Evolutionary conservation across 1,284 basidiomycete genomes (phyloP).

Genomic region (Ganoderma multipileum): DNA sequence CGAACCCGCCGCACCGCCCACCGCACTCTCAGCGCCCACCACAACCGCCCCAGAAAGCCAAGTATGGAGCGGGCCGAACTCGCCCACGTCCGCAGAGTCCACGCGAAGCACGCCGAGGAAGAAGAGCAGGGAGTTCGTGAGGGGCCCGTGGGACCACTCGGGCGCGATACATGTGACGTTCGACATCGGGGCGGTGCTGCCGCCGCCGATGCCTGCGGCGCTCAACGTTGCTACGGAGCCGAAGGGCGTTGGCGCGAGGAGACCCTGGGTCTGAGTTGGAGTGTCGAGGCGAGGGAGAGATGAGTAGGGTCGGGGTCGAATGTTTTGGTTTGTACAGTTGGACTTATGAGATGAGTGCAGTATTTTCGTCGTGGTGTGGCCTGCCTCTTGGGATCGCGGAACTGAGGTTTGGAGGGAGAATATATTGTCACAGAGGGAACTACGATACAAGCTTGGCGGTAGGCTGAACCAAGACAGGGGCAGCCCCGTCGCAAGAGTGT

Average conservation of each 20-base stretch:
- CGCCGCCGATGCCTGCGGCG: slow-evolving; percentile 37
- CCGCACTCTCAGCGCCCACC: neutral
- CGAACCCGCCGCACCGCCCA: slow-evolving; percentile 7
- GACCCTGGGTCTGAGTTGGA: neutral
- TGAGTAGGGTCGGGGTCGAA: neutral
- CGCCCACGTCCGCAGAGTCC: slow-evolving; percentile 34
- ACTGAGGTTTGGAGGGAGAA: neutral
- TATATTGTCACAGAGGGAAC: slow-evolving; percentile 17
- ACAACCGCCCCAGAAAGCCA: slow-evolving; percentile 7
- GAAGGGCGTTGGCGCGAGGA: slow-evolving; percentile 5
- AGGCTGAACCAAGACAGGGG: neutral
- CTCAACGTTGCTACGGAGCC: slow-evolving; percentile 28
- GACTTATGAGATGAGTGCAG: slow-evolving; percentile 11
- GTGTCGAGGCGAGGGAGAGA: neutral
- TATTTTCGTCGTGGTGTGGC: neutral
- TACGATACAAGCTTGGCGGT: slow-evolving; percentile 17
- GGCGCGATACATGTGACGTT: slow-evolving; percentile 36
- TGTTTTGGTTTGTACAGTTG: slow-evolving; percentile 6
- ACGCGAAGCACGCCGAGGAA: slow-evolving; percentile 21
- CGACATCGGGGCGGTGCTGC: slow-evolving; percentile 36
- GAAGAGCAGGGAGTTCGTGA: slow-evolving; percentile 28
- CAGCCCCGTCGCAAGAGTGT: neutral
- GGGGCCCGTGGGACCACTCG: slow-evolving; percentile 43
- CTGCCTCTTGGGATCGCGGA: neutral
- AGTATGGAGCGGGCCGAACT: slow-evolving; percentile 31